phyloP scores from a whole-genome alignment of 768 basidiomycete genomes.

The Dioszegia aurantiaca region DNA sequence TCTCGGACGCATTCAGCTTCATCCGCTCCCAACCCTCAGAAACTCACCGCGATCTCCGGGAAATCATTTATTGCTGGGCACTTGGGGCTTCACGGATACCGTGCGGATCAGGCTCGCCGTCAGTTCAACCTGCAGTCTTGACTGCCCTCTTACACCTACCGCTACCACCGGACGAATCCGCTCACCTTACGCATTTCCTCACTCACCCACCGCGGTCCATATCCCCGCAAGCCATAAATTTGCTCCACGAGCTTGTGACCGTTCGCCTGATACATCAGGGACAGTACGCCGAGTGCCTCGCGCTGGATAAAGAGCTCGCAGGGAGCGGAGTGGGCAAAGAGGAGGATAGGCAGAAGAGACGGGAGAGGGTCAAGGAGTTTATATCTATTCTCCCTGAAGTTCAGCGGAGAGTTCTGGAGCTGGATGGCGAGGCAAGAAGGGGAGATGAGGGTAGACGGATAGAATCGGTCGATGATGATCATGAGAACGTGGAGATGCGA shows the following conservation, averaged over 20 bases:
- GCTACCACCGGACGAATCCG: constrained; percentile 29
- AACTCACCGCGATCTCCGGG: constrained; percentile 17
- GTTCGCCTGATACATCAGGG: constrained; percentile 45
- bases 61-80: constrained; percentile 33
- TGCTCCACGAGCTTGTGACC: constrained; percentile 43
- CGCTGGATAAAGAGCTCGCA: constrained; percentile 40
- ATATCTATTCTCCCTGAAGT: constrained; percentile 44
- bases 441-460: constrained; percentile 10
- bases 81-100: constrained; percentile 27
- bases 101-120: constrained; percentile 19
- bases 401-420: constrained; percentile 30
- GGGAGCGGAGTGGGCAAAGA: constrained; percentile 33
- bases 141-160: constrained; percentile 39
- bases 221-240: constrained; percentile 20
- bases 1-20: constrained; percentile 32
- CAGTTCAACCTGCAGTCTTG: constrained; percentile 23
- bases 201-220: constrained; percentile 31
- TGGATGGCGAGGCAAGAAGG: constrained; percentile 14
- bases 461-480: neutral
- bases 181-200: constrained; percentile 38
- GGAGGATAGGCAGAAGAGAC: constrained; percentile 34
- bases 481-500: too few relatives aligned
- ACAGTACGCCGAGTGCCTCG: constrained; percentile 38
- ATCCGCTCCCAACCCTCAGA: constrained; percentile 18
- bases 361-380: constrained; percentile 48